Percentiles rank a stretch among this genome's conserved stretches.
phyloP scores from a whole-genome alignment of 2,329 filamentous ascomycete species.

The Beauveria sp. region DNA sequence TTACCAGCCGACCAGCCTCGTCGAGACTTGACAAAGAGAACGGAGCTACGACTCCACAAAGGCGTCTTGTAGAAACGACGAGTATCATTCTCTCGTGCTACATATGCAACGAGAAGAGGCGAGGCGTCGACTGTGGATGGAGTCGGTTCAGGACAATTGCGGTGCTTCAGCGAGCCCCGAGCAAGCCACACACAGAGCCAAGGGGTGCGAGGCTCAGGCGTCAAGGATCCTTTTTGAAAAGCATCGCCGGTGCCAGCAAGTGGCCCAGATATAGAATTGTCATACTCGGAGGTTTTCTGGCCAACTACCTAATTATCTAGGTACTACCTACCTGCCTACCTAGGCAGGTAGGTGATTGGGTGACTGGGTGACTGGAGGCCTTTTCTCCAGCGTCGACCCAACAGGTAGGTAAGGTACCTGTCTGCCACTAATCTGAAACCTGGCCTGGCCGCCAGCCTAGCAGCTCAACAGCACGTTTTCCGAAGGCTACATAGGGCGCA shows the following conservation, averaged over 20 bases:
- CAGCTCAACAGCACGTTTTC: not conserved
- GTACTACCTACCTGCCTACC: not conserved
- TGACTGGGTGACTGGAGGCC: no score
- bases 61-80: constrained; percentile 2
- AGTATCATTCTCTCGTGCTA: constrained; percentile 1
- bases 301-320: not conserved
- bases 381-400: no score
- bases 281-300: not conserved
- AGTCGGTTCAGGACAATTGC: not conserved
- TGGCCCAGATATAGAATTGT: not conserved
- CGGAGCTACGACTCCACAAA: not conserved
- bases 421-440: no score
- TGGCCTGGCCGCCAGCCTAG: not conserved
- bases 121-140: not conserved
- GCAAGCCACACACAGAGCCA: not conserved
- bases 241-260: not conserved
- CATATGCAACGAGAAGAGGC: not conserved
- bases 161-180: constrained; percentile 1
- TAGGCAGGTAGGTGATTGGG: not conserved
- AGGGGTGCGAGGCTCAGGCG: not conserved
- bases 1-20: not conserved
- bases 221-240: not conserved
- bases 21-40: constrained; percentile 7
- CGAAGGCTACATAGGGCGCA: not conserved
- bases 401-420: no score